Percentiles rank a stretch among this genome's conserved stretches.
These are phyloP conservation scores for Alternaria sp. DNA, from an alignment of 2,329 filamentous ascomycete genomes.

Conservation along the genomic window DNA sequence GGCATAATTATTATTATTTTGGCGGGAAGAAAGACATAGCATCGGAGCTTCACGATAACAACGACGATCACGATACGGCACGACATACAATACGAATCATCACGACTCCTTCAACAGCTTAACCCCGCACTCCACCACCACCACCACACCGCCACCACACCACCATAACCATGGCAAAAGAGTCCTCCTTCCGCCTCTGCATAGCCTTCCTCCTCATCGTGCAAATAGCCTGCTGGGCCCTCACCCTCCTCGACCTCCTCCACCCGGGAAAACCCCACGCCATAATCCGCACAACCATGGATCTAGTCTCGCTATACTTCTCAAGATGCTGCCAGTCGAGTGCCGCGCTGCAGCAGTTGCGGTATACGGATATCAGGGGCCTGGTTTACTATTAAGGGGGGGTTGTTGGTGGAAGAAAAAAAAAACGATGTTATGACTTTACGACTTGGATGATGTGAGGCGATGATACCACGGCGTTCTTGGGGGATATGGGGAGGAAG, in stretches of 20 bases:
- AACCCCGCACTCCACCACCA: not conserved
- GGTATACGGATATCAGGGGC: slow-evolving; percentile 29
- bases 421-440: not conserved
- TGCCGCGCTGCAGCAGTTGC: slow-evolving; percentile 21
- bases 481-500: no score
- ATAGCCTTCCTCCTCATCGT: slow-evolving; percentile 44
- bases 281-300: slow-evolving; percentile 32
- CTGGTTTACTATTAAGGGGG: slow-evolving; percentile 12
- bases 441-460: not conserved
- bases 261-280: slow-evolving; percentile 40
- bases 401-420: not conserved
- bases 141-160: not conserved
- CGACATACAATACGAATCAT: not conserved
- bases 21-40: not conserved
- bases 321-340: slow-evolving; percentile 21
- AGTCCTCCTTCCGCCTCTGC: slow-evolving; percentile 40
- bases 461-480: not conserved
- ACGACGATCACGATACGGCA: not conserved
- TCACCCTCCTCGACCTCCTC: slow-evolving; percentile 44
- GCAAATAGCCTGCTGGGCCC: slow-evolving; percentile 44
- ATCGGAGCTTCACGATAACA: slow-evolving; percentile 1
- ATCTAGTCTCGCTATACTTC: slow-evolving; percentile 22
- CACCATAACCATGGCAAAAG: slow-evolving; percentile 36
- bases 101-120: not conserved
- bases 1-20: not conserved